Conservation (phyloP, 257 asterid genomes). For the Fraxinus americana region DNA sequence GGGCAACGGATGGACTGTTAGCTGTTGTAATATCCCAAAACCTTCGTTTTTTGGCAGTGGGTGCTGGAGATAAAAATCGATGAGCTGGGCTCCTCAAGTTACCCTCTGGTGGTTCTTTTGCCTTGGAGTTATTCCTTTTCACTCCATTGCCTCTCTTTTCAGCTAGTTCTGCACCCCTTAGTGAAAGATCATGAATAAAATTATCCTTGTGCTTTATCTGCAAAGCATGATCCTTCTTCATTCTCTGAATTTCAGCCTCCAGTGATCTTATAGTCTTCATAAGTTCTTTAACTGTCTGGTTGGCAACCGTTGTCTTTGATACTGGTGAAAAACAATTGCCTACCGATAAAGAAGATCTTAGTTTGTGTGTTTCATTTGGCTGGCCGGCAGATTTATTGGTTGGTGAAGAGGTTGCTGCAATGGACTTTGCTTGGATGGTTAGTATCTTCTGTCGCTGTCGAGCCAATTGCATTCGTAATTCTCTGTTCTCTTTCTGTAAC, state of each 20-base stretch:
- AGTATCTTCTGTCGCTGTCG: constrained; percentile 57
- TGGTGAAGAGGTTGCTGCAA: constrained; percentile 58
- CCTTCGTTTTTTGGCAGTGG: constrained; percentile 60
- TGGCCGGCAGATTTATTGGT: constrained; percentile 43
- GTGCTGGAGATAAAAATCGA: constrained; percentile 56
- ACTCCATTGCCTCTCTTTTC: constrained; percentile 34
- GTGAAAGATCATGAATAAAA: constrained; percentile 46
- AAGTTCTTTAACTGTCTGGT: constrained; percentile 35
- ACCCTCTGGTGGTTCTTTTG: constrained; percentile 36
- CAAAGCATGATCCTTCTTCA: constrained; percentile 56
- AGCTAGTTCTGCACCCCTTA: constrained; percentile 37
- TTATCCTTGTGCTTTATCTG: constrained; percentile 52
- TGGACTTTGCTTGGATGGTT: constrained; percentile 52
- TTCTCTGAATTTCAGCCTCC: constrained; percentile 53
- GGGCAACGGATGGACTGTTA: constrained; percentile 58
- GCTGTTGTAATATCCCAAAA: constrained; percentile 66
- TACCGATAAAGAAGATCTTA: constrained; percentile 45
- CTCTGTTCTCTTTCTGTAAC: constrained; percentile 64
- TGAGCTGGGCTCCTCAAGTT: constrained; percentile 45
- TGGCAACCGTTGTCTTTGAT: constrained; percentile 44
- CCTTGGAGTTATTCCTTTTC: constrained; percentile 37
- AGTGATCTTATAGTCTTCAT: constrained; percentile 43
- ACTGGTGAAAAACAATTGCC: constrained; percentile 62
- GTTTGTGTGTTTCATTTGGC: constrained; percentile 37
- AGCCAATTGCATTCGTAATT: constrained; percentile 55